Evolutionary conservation across 108 stramenopile genomes (phyloP).

Genomic region (Asterionellopsis glacialis): DNA sequence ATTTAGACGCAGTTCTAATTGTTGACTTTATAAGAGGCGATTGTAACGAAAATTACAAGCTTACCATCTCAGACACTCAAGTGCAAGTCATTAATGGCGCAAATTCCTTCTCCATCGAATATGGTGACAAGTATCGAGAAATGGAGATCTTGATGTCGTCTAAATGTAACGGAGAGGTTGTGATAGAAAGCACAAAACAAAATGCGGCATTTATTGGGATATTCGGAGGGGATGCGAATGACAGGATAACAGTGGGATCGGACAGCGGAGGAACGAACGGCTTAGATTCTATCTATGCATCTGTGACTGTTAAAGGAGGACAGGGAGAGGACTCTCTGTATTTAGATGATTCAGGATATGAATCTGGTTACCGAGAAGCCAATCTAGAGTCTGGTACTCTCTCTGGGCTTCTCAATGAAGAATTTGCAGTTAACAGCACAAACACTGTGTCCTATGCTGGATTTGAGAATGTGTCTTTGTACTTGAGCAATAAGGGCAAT

Average conservation of each 20-base stretch:
- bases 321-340: conserved; percentile 12
- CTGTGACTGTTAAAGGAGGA: conserved; percentile 14
- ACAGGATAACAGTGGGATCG: conserved; percentile 20
- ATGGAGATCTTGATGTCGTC: background rate
- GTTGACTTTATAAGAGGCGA: background rate
- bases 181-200: conserved; percentile 9
- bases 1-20: background rate
- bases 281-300: too few species aligned
- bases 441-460: too few species aligned
- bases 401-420: background rate
- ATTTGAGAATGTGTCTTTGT: too few species aligned
- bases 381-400: too few species aligned
- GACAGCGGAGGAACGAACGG: too few species aligned
- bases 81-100: too few species aligned
- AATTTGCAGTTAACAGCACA: background rate
- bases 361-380: too few species aligned
- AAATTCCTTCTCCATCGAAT: too few species aligned
- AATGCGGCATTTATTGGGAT: conserved; percentile 8
- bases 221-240: conserved; percentile 7
- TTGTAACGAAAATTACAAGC: background rate
- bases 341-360: conserved; percentile 3
- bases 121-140: too few species aligned
- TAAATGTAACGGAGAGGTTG: conserved; percentile 16
- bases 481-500: too few species aligned
- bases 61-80: too few species aligned